phyloP scores from a whole-genome alignment of 1,284 basidiomycete genomes.

The Irpex rosettiformis region DNA sequence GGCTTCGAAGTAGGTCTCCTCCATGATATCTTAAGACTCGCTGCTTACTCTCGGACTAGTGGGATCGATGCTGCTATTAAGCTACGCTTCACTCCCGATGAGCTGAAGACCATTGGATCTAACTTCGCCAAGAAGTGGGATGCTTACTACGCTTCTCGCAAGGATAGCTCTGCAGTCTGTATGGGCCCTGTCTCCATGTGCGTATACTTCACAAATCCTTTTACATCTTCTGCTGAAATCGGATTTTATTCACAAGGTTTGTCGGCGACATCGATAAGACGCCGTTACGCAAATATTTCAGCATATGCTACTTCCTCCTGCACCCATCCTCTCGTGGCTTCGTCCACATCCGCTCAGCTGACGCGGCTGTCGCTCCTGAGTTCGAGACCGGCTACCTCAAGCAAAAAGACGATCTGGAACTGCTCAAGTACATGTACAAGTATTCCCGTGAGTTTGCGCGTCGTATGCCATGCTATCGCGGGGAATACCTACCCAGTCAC shows the following conservation, averaged over 20 bases:
- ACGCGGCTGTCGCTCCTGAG: slow-evolving; percentile 6
- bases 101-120: slow-evolving; percentile 38
- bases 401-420: slow-evolving; percentile 7
- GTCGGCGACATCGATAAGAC: slow-evolving; percentile 3
- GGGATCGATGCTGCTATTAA: slow-evolving; percentile 40
- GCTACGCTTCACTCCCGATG: slow-evolving; percentile 37
- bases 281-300: slow-evolving; percentile 6
- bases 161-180: slow-evolving; percentile 41
- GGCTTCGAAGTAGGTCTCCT: slow-evolving; percentile 40
- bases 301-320: slow-evolving; percentile 2
- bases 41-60: slow-evolving; percentile 21
- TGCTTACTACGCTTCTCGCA: slow-evolving; percentile 32
- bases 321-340: slow-evolving; percentile 7
- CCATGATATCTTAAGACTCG: background rate
- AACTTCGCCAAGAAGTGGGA: slow-evolving; percentile 37
- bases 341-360: slow-evolving; percentile 6
- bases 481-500: slow-evolving; percentile 30
- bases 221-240: background rate
- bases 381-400: slow-evolving; percentile 11
- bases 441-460: slow-evolving; percentile 21
- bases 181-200: slow-evolving; percentile 24
- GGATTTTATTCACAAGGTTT: slow-evolving; percentile 1
- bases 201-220: slow-evolving; percentile 17
- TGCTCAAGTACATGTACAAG: slow-evolving; percentile 23
- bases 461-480: slow-evolving; percentile 25